Evolutionary conservation across 2,329 filamentous ascomycete genomes (phyloP).

Genomic region (Fusarium chuoi): DNA sequence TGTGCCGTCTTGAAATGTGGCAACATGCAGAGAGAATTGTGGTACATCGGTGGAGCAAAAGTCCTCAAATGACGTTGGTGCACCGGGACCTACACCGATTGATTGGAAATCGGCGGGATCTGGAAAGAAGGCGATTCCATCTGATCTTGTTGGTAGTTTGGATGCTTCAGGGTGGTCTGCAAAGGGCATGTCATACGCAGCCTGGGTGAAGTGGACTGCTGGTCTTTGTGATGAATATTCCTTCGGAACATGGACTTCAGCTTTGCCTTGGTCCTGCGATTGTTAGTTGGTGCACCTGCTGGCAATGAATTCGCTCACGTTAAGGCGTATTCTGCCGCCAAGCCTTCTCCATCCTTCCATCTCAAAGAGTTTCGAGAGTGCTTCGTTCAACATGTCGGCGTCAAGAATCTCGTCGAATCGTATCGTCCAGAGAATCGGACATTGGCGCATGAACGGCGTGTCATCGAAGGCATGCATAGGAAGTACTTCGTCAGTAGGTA

Average conservation of each 20-base stretch:
- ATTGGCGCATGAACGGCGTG: constrained; percentile 32
- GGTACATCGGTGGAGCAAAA: neutral
- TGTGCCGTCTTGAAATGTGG: neutral
- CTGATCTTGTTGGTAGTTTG: constrained; percentile 46
- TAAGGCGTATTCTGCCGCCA: constrained; percentile 47
- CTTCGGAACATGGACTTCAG: constrained; percentile 49
- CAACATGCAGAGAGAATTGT: neutral
- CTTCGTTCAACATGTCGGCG: constrained; percentile 45
- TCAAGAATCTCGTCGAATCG: constrained; percentile 49
- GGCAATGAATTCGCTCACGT: neutral
- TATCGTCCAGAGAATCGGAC: constrained; percentile 42
- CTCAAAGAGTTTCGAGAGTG: constrained; percentile 23
- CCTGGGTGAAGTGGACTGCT: constrained; percentile 54
- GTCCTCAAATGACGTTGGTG: neutral
- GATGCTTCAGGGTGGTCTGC: constrained; percentile 54
- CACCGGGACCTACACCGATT: neutral
- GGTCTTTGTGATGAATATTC: constrained; percentile 48
- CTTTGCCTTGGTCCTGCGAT: constrained; percentile 21
- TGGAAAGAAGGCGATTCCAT: neutral
- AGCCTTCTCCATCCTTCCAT: constrained; percentile 57
- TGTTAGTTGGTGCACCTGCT: neutral
- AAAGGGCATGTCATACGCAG: constrained; percentile 49
- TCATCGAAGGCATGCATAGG: constrained; percentile 50
- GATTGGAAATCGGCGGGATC: neutral
- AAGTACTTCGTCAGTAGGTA: constrained; percentile 40